These are phyloP conservation scores for Sicyos baderoa DNA, from an alignment of 306 rosid genomes.

Conservation along the genomic window DNA sequence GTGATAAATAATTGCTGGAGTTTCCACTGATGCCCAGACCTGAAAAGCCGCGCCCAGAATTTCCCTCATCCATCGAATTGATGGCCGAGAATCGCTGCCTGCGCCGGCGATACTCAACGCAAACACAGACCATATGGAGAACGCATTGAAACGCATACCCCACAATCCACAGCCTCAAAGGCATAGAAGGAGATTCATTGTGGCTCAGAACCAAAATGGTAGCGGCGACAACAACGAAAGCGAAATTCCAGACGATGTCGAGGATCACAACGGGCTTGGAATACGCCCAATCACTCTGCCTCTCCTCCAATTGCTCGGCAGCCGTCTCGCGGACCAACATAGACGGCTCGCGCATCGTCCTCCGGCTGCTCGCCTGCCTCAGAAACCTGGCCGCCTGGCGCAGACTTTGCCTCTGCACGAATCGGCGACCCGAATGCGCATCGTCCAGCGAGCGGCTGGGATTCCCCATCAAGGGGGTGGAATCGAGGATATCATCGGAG, in stretches of 20 bases:
- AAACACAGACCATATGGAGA: conserved; percentile 73
- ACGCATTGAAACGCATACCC: conserved; percentile 76
- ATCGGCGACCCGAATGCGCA: conserved; percentile 42
- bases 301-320: conserved; percentile 89
- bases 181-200: conserved; percentile 57
- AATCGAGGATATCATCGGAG: conserved; percentile 58
- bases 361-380: conserved; percentile 75
- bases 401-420: conserved; percentile 60
- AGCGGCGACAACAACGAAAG: conserved; percentile 59
- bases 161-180: conserved; percentile 66
- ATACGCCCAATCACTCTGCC: conserved; percentile 98
- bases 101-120: conserved; percentile 56
- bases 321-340: conserved; percentile 82
- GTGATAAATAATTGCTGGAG: conserved; percentile 40
- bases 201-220: conserved; percentile 46
- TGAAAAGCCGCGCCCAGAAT: conserved; percentile 33
- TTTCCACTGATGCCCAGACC: conserved; percentile 40
- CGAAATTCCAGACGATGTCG: conserved; percentile 77
- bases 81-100: conserved; percentile 24
- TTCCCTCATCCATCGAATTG: conserved; percentile 34
- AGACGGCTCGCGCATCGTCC: conserved; percentile 91
- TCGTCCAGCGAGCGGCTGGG: conserved; percentile 49
- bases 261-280: conserved; percentile 86
- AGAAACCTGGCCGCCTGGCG: conserved; percentile 85
- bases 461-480: conserved; percentile 54